Evolutionary conservation across 495 filamentous ascomycete genomes (phyloP), one percentile per base, ranked within the genome.

Genomic region (Podospora fimiseda): DNA sequence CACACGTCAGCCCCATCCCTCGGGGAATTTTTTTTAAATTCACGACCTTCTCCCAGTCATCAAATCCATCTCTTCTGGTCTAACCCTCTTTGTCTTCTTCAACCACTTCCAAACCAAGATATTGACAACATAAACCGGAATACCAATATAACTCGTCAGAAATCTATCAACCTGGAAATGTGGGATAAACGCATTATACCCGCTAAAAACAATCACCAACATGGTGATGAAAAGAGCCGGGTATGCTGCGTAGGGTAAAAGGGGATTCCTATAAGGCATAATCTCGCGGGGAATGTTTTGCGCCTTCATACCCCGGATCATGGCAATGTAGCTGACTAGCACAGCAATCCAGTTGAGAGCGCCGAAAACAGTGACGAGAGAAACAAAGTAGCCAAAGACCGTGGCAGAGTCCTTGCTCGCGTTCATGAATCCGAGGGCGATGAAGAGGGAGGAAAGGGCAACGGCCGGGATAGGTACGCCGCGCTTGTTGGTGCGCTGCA

Each of bases 311-410:
- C 84, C 90, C 0, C 77, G 74, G 21, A 90, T 77, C 61, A 94
- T 95, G 68, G 66, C 85, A 60, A 95, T 86, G 68, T 95, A 89
- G 1, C 85, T 84, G 46, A 92, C 77, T 1, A 94, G 77, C 50
- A 94, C 85, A 0, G 87, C 90, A 52, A 93, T 84, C 88, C 89
- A 90, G 54, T 86, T 90, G 20, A 95, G 63, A 7, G 90, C 74
- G 41, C 87, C 87, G 62, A 89, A 88, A 59, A 91, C 86, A 30
- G 85, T 88, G 27, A 84, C 84, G 24, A 95, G 74, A 63, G 91
- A 89, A 55, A 93, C 85, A 54, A 96, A 93, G 76, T 92, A 93
- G 19, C 71, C 75, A 66, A 95, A 95, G 2, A 95, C 87, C 0
- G 67, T 74, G 49, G 76, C 76, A 0, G 87, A 82, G 58, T 81